Conservation (phyloP, 441 rosid species). For the Brassica balearica region DNA sequence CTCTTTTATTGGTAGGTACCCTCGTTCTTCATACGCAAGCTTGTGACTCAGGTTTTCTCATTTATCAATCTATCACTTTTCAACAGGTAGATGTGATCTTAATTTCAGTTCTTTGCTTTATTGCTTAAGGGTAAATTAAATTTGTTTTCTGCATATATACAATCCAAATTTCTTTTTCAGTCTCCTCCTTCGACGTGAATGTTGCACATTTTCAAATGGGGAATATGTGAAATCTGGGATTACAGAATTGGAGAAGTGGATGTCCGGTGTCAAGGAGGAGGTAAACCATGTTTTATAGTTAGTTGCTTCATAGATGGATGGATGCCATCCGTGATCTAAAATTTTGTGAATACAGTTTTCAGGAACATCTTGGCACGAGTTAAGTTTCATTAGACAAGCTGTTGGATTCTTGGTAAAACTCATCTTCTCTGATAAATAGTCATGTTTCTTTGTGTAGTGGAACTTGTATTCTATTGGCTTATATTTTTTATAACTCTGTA, state of each 20-base stretch:
- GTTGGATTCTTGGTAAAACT: conserved; percentile 93
- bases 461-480: conserved; percentile 18
- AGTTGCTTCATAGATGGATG: conserved; percentile 24
- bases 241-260: conserved; percentile 98
- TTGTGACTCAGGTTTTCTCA: conserved; percentile 95
- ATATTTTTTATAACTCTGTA: neutral
- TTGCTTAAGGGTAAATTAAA: neutral
- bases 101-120: conserved; percentile 11
- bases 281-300: conserved; percentile 48
- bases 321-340: conserved; percentile 42
- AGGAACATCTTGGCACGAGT: conserved; percentile 99
- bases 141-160: conserved; percentile 32
- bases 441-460: conserved; percentile 1
- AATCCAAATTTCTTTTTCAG: conserved; percentile 49
- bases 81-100: conserved; percentile 69
- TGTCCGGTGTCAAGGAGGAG: conserved; percentile 78
- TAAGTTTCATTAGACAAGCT: conserved; percentile 96
- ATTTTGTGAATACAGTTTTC: conserved; percentile 65
- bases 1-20: conserved; percentile 71
- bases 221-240: conserved; percentile 98
- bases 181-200: conserved; percentile 95
- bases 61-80: conserved; percentile 95
- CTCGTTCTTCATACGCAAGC: conserved; percentile 95
- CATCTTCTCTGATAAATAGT: conserved; percentile 24
- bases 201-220: conserved; percentile 98